Evolutionary conservation across 768 basidiomycete species (phyloP), one percentile per base, ranked within the genome.

Genomic region (Gymnopilus dilepis): DNA sequence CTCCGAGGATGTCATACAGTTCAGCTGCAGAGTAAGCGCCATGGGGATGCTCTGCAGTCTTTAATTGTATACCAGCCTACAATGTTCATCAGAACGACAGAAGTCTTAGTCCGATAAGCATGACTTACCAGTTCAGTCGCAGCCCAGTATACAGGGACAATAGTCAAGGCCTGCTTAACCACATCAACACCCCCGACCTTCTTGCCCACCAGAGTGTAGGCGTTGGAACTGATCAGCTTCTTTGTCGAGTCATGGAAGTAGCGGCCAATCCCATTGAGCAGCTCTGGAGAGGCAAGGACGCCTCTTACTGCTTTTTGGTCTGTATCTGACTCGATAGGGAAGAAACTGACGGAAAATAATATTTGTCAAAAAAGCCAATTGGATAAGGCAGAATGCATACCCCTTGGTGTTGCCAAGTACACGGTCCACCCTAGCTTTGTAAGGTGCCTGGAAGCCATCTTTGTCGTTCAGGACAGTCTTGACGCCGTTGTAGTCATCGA

Each of bases 31-130:
- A 88, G 67, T 85, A 91, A 34, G 77, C 75, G n/a, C 88, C 91
- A n/a, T 78, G 67, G 22, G 79, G 77, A 13, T 81, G 70, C 2
- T 80, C 66, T 56, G 81, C 82, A 1, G 82, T 84, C 75, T 89
- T 91, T 57, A 94, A 77, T n/a, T 78, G 72, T 59, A 94, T 86
- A 13, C 91, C 91, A 59, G 87, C 88, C 91, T 93, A 66, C 4
- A 17, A 22, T 17, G 1, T 19, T 19, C 6, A 26, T 45, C 6
- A 54, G 33, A 24, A 22, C 8, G n/a, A 30, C n/a, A 37, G 9
- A 2, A 11, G 4, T 12, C 17, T 41, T 1, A 17, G 11, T 15
- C 33, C 8, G 26, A 3, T 0, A 28, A 6, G 19, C 30, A 13
- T 3, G 7, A 42, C 62, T 15, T 62, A 93, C 93, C 33, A 94